Conservation (phyloP, 2,329 filamentous ascomycete genomes). For the Fusarium annulatum region DNA sequence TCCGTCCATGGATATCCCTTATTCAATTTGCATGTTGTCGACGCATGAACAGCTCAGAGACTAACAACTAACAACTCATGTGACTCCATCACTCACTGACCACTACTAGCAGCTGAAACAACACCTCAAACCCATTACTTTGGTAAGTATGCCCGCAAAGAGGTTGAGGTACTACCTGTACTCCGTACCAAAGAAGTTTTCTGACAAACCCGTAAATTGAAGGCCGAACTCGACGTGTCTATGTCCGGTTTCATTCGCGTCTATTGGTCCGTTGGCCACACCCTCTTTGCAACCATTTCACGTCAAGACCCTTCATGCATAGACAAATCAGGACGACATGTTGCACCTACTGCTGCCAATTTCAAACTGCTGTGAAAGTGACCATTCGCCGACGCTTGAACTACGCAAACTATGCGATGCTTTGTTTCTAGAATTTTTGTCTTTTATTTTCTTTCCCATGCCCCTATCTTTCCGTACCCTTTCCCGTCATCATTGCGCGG, state of each 20-base stretch:
- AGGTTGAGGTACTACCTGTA: background rate
- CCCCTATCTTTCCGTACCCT: conserved; percentile 23
- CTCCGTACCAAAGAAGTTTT: background rate
- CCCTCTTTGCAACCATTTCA: background rate
- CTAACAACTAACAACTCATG: conserved; percentile 30
- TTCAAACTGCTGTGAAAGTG: background rate
- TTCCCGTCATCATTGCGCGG: conserved; percentile 34
- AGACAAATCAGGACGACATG: conserved; percentile 2
- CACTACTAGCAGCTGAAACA: conserved; percentile 3
- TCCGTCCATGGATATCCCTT: conserved; percentile 1
- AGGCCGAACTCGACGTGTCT: conserved; percentile 31
- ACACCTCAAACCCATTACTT: conserved; percentile 3
- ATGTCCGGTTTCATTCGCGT: conserved; percentile 24
- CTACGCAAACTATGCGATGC: background rate
- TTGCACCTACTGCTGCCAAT: background rate
- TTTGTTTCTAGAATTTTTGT: conserved; percentile 21
- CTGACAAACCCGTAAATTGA: background rate
- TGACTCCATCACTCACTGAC: conserved; percentile 20
- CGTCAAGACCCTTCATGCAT: conserved; percentile 37
- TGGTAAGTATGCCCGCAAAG: background rate
- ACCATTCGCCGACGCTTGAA: conserved; percentile 8
- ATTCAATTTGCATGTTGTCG: conserved; percentile 19
- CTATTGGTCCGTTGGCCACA: conserved; percentile 32
- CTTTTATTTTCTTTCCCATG: conserved; percentile 12
- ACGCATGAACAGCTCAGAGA: conserved; percentile 40